Conservation (phyloP, 1,284 basidiomycete species). For the Golubevia pallescens region DNA sequence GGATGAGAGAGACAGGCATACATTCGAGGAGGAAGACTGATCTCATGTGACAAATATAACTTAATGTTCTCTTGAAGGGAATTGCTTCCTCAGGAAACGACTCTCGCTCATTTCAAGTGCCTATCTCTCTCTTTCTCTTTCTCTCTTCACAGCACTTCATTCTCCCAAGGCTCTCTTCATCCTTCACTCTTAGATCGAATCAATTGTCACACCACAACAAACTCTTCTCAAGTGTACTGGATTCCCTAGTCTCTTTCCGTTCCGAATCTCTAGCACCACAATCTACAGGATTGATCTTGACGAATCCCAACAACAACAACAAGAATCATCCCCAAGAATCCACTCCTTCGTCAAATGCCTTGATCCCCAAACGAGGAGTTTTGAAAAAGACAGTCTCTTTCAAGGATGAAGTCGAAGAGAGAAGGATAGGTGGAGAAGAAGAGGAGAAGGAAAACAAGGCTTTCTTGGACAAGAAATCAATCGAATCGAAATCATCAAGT, state of each 20-base stretch:
- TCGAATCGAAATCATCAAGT: background rate
- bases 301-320: constrained; percentile 19
- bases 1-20: background rate
- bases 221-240: no score
- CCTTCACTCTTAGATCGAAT: no score
- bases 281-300: constrained; percentile 2
- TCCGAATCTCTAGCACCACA: no score
- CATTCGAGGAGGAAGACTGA: background rate
- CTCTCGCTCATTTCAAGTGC: constrained; percentile 12
- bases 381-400: background rate
- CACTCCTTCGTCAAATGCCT: no score
- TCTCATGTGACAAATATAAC: background rate
- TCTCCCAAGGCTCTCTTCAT: no score
- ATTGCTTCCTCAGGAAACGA: constrained; percentile 39
- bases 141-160: no score
- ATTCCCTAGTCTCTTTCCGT: no score
- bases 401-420: background rate
- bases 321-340: constrained; percentile 46
- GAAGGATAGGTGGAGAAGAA: background rate
- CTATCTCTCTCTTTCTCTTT: no score
- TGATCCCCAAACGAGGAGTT: background rate
- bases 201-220: no score
- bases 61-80: background rate
- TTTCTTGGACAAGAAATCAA: background rate
- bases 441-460: no score